Conservation (phyloP, 495 filamentous ascomycete species). For the Podospora anserina region DNA sequence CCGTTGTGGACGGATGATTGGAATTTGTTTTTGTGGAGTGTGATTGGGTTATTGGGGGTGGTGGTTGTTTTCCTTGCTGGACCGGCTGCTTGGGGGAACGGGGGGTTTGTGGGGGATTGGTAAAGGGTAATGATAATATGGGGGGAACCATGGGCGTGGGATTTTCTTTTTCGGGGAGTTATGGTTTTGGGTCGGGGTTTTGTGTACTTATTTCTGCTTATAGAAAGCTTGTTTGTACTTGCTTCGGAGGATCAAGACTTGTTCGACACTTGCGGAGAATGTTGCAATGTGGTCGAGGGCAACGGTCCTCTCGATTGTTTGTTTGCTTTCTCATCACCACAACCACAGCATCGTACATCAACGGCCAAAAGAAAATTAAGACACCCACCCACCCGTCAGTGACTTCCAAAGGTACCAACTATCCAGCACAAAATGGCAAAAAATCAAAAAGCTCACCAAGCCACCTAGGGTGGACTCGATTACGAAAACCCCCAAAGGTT, state of each 20-base stretch:
- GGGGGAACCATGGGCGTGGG: neutral
- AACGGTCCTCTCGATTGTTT: neutral
- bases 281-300: neutral
- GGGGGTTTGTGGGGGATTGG: neutral
- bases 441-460: neutral
- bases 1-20: slow-evolving; percentile 13
- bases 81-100: neutral
- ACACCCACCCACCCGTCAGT: neutral
- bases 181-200: neutral
- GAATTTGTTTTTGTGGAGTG: slow-evolving; percentile 9
- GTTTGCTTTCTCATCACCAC: neutral
- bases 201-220: neutral
- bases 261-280: neutral
- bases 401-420: neutral
- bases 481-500: neutral
- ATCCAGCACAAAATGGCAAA: neutral
- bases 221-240: neutral
- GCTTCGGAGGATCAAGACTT: neutral
- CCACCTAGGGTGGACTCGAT: neutral
- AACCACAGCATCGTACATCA: neutral
- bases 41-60: slow-evolving; percentile 4
- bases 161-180: neutral
- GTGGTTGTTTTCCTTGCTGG: neutral
- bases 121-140: neutral
- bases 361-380: neutral